Base-by-base conservation (phyloP, 305 asterid genomes). In the Fraxinus ornus region DNA sequence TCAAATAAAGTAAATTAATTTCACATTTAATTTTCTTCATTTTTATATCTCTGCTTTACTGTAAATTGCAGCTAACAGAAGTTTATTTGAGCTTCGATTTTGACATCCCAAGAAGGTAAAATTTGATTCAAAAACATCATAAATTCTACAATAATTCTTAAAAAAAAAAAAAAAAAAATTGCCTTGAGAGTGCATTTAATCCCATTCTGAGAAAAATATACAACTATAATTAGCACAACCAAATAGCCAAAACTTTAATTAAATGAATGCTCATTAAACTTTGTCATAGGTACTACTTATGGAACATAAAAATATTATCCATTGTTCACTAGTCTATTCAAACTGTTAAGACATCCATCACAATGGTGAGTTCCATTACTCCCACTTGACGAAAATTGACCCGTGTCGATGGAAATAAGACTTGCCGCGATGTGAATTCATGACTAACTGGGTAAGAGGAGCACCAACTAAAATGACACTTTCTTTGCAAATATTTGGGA, bases 11-110 rank as follows among this genome's bases (percentile, higher is more conserved):
- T 76, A 5, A 44, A 80, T 32, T 47, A 86, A 77, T 80, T 71
- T 19, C n/a, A 74, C 78, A 35, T 76, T 22, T 83, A 35, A 77
- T 76, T 37, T 19, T 21, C 32, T 86, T 57, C 83, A 36, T 33
- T 30, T 80, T 55, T 55, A 15, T 55, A 15, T 75, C 37, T 80
- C 64, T 71, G 24, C 62, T 66, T 81, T 57, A 81, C 86, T 47
- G 33, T 39, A 35, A 55, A 24, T 81, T 62, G n/a, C 74, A 78
- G 75, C 39, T 26, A 68, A 82, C 39, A 52, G 10, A 39, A 74
- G 26, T 71, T 7, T 71, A 32, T 77, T 55, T 62, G 35, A 68
- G 68, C 28, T 35, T 35, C 7, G 37, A 35, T 35, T 22, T 75
- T 68, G 52, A 41, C 66, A 49, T 68, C 39, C 74, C 52, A 32